Conservation (phyloP, 23 red algal species). For the Cyanidiococcus yangmingshanensis region DNA sequence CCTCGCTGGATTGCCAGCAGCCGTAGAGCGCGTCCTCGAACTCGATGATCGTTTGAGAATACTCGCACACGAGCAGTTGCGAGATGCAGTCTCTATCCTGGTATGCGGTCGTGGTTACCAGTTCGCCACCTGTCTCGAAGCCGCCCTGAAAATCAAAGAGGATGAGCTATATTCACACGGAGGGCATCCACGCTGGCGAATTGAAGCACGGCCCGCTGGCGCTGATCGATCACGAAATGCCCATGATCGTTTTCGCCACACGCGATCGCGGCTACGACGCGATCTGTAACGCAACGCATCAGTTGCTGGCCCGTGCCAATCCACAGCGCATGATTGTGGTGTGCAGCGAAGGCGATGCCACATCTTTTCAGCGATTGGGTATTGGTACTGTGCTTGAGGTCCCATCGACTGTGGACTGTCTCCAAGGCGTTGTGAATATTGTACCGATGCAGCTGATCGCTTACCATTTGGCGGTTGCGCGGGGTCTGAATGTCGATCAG, state of each 20-base stretch:
- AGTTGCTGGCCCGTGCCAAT: slow-evolving; percentile 70
- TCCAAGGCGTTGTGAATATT: slow-evolving; percentile 79
- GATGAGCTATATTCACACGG: slow-evolving; percentile 92
- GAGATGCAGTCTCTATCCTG: slow-evolving; percentile 55
- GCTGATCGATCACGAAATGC: slow-evolving; percentile 91
- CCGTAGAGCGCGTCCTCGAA: slow-evolving; percentile 38
- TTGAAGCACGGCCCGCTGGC: slow-evolving; percentile 95
- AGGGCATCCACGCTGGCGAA: slow-evolving; percentile 95
- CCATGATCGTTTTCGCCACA: slow-evolving; percentile 73
- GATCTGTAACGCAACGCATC: slow-evolving; percentile 83
- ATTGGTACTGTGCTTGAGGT: slow-evolving; percentile 41
- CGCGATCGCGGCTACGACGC: slow-evolving; percentile 49
- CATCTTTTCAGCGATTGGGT: slow-evolving; percentile 17
- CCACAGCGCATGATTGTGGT: slow-evolving; percentile 79
- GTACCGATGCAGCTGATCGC: slow-evolving; percentile 89
- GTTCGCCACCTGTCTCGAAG: slow-evolving; percentile 89
- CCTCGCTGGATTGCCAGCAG: slow-evolving; percentile 34
- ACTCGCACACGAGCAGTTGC: slow-evolving; percentile 29
- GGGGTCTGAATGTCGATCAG: slow-evolving; percentile 87
- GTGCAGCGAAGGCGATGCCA: slow-evolving; percentile 56
- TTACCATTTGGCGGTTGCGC: slow-evolving; percentile 78
- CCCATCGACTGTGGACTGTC: slow-evolving; percentile 77
- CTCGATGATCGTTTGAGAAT: slow-evolving; percentile 43
- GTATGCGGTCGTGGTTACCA: slow-evolving; percentile 56
- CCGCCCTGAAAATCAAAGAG: slow-evolving; percentile 93